Conservation (phyloP, 441 rosid genomes). For the Croton setiger region DNA sequence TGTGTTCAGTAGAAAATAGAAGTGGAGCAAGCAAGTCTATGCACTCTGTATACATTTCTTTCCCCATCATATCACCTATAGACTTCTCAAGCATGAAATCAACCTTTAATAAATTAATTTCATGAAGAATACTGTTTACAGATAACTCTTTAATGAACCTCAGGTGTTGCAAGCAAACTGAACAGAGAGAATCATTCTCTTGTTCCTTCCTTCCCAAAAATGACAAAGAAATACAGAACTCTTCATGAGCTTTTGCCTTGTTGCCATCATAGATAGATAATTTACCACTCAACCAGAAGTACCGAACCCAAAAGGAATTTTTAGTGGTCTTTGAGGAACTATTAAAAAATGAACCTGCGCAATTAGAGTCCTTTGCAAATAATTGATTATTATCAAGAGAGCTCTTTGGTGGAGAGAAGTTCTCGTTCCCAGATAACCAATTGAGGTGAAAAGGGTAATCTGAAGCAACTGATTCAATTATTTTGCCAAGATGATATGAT, state of each 20-base stretch:
- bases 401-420: constrained; percentile 32
- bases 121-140: constrained; percentile 60
- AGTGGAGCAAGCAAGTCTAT: constrained; percentile 75
- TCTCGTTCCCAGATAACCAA: constrained; percentile 33
- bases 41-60: constrained; percentile 71
- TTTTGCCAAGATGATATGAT: constrained; percentile 88
- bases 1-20: constrained; percentile 54
- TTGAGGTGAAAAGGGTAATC: constrained; percentile 45
- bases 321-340: constrained; percentile 37
- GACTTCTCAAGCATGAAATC: constrained; percentile 75
- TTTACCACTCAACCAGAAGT: constrained; percentile 92
- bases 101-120: constrained; percentile 72
- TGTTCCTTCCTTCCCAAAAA: constrained; percentile 52
- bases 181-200: constrained; percentile 32
- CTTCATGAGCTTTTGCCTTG: constrained; percentile 80
- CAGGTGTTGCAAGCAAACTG: constrained; percentile 65
- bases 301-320: constrained; percentile 77
- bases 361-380: constrained; percentile 25
- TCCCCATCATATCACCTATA: constrained; percentile 69
- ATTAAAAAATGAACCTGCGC: constrained; percentile 26
- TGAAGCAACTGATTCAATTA: constrained; percentile 85
- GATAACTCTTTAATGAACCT: constrained; percentile 64
- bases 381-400: constrained; percentile 37
- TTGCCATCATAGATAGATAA: constrained; percentile 74
- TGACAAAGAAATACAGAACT: constrained; percentile 61